These are phyloP conservation scores for Leishmania tropica DNA, from an alignment of 208 protist genomes.

Conservation along the genomic window DNA sequence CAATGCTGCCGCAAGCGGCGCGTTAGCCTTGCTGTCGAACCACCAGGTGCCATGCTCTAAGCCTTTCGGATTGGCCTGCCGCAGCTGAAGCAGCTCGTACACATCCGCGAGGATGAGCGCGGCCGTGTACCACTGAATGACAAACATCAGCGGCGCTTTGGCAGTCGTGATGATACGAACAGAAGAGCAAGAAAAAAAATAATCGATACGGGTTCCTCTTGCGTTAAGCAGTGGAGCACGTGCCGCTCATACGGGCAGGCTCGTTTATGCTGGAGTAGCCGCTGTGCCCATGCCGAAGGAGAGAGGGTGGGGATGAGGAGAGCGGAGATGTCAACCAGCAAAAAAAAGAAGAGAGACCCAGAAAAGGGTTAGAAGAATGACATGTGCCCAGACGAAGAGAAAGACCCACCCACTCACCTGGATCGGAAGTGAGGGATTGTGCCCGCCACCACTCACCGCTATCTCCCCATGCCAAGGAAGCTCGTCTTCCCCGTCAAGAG, in stretches of 20 bases:
- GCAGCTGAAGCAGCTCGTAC: conserved; percentile 41
- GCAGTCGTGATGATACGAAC: background rate
- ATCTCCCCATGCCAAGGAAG: background rate
- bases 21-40: conserved; percentile 51
- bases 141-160: conserved; percentile 23
- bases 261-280: background rate
- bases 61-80: conserved; percentile 11
- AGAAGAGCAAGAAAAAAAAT: background rate
- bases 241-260: background rate
- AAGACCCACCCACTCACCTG: background rate
- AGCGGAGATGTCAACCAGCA: background rate
- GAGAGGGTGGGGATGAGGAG: background rate
- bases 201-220: background rate
- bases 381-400: background rate
- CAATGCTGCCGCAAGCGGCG: conserved; percentile 37
- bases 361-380: background rate
- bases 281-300: background rate
- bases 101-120: conserved; percentile 34
- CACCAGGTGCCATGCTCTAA: conserved; percentile 40
- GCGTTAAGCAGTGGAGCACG: background rate
- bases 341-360: background rate
- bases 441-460: background rate
- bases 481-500: background rate
- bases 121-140: conserved; percentile 61
- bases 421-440: background rate